Percentiles rank a stretch among this genome's conserved stretches.
Evolutionary conservation across 75 land plant species (phyloP).

Genomic region (Chamaecyparis obtusa): DNA sequence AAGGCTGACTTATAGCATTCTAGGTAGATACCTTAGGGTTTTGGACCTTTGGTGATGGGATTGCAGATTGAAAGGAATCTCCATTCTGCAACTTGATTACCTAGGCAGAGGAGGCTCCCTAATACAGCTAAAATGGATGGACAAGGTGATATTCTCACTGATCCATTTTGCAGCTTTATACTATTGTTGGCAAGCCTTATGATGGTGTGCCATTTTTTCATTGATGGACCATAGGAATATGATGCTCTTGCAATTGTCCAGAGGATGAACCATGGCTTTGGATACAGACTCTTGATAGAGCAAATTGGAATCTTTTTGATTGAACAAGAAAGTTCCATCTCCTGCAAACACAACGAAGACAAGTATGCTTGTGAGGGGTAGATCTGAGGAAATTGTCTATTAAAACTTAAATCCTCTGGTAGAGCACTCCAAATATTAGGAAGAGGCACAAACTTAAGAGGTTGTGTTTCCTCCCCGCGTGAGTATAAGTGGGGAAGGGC

Average conservation of each 20-base stretch:
- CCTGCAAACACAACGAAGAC: conserved; percentile 35
- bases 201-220: conserved; percentile 19
- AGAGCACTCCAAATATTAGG: conserved; percentile 35
- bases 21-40: conserved; percentile 17
- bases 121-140: conserved; percentile 28
- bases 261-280: conserved; percentile 28
- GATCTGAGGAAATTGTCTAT: conserved; percentile 25
- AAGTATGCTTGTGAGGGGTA: conserved; percentile 35
- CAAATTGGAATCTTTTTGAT: conserved; percentile 17
- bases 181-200: conserved; percentile 14
- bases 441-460: no score
- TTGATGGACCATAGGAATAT: conserved; percentile 18
- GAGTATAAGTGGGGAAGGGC: no score
- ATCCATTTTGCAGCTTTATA: background rate
- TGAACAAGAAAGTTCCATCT: conserved; percentile 22
- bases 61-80: conserved; percentile 35
- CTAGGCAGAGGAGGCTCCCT: conserved; percentile 30
- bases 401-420: conserved; percentile 41
- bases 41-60: conserved; percentile 35
- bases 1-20: conserved; percentile 28
- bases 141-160: background rate
- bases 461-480: no score
- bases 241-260: conserved; percentile 22
- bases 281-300: conserved; percentile 11
- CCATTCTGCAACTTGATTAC: conserved; percentile 32